phyloP scores from a whole-genome alignment of 225 moss, liverwort and hornwort genomes.

The Ulota crispa region DNA sequence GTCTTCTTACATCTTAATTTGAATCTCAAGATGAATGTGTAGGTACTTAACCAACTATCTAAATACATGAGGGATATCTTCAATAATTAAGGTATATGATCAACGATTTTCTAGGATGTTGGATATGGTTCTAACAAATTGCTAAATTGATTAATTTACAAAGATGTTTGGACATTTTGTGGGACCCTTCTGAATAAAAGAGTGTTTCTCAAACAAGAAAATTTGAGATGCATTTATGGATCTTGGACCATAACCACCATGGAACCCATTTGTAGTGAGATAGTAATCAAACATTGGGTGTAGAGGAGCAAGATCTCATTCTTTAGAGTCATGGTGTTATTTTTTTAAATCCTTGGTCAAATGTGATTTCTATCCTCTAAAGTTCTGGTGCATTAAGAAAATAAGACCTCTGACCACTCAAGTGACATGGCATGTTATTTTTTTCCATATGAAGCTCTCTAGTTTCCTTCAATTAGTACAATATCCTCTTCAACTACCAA shows the following conservation, averaged over 20 bases:
- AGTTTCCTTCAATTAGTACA: no score
- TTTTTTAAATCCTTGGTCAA: not conserved
- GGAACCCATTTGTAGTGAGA: not conserved
- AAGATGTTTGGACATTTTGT: not conserved
- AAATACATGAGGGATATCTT: no score
- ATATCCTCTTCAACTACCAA: not conserved
- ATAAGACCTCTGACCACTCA: not conserved
- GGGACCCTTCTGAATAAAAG: not conserved
- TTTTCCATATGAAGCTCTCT: not conserved
- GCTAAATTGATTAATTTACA: not conserved
- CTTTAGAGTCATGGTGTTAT: not conserved
- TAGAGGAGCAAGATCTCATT: not conserved
- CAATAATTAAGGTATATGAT: no score
- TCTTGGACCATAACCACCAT: not conserved
- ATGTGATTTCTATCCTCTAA: accelerated
- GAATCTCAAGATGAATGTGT: no score
- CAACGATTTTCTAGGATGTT: not conserved
- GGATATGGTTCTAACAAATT: not conserved
- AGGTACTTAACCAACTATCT: no score
- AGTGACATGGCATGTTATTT: not conserved
- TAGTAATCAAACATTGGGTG: not conserved
- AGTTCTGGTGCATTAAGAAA: not conserved
- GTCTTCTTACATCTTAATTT: no score
- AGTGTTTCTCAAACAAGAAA: not conserved
- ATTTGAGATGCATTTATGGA: not conserved